Evolutionary conservation across 371 early-diverging fungal genomes (phyloP), one percentile per base, ranked within the genome.

Genomic region (Blakeslea trispora): DNA sequence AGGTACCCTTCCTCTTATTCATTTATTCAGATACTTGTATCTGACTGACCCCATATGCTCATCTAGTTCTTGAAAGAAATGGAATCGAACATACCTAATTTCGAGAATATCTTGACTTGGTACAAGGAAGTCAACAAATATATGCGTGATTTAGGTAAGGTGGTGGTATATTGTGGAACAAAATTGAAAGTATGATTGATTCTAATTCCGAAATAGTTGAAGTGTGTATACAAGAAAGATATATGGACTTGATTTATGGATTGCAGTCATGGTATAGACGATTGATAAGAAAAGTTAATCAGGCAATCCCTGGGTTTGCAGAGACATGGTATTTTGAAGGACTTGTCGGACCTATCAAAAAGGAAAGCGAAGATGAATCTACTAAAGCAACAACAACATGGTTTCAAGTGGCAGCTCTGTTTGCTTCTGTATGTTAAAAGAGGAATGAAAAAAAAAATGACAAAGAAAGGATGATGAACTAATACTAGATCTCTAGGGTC

Each of bases 181-280:
- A 28, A 28, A 28, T 28, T 5, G 3, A 28, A 28, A 7, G 7
- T 28, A 28, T 28, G 28, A 7, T 7, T 28, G 5, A 28, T 5
- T 5, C 28, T 28, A 5, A 7, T 7, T 28, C 7, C 7, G 3
- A 3, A 5, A 15, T 61, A 63, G 72, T 75, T 2, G 59, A 64
- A 37, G 66, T 63, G 8, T 71, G 71, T 32, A 73, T 78, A 19
- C 54, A 57, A 3, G 59, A 68, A 31, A 59, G 55, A 5, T 61
- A 63, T 4, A 64, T 57, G 14, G 79, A 78, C 45, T 48, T 67
- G 15, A 73, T 78, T 15, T 43, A 68, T 19, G 79, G 79, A 5
- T 45, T 78, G 7, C 69, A 71, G 23, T 35, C 71, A 8, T 78
- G 79, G 79, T 75, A 69, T 28, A 68, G 66, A 14, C 57, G 53